Evolutionary conservation across 345 rosid species (phyloP).

Genomic region (Pistacia integerrima): DNA sequence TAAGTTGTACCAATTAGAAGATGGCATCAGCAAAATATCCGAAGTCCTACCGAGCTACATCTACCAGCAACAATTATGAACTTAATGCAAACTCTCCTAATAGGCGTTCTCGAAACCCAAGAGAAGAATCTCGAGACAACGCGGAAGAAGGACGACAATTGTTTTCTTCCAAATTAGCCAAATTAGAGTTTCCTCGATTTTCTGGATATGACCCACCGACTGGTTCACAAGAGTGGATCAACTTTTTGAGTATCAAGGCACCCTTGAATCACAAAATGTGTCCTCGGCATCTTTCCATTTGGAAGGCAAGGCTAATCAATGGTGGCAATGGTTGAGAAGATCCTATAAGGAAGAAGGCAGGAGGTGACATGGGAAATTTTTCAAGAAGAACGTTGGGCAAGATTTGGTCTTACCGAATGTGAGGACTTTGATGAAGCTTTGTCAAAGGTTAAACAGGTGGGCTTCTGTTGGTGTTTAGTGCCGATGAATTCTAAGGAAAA

Average conservation of each 20-base stretch:
- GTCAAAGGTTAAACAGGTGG: no score
- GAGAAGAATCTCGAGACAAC: not conserved
- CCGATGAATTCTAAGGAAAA: no score
- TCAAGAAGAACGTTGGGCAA: no score
- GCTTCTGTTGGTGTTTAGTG: no score
- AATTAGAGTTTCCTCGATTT: no score
- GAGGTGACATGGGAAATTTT: not conserved
- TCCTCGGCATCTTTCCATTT: not conserved
- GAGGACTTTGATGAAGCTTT: no score
- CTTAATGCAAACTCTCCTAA: not conserved
- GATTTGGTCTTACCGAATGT: no score
- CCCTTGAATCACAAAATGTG: not conserved
- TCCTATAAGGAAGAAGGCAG: not conserved
- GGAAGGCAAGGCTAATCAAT: not conserved
- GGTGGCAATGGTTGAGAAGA: not conserved
- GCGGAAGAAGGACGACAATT: no score
- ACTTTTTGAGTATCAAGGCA: not conserved
- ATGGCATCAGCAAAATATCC: not conserved
- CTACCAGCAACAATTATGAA: not conserved
- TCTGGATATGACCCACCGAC: not conserved
- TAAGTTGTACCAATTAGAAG: not conserved
- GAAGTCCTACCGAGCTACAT: not conserved
- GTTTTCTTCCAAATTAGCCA: no score
- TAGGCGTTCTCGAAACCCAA: not conserved
- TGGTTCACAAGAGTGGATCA: not conserved